Evolutionary conservation across 2,329 filamentous ascomycete species (phyloP), one percentile per base, ranked within the genome.

Genomic region (Mycosphaerella arachidis): DNA sequence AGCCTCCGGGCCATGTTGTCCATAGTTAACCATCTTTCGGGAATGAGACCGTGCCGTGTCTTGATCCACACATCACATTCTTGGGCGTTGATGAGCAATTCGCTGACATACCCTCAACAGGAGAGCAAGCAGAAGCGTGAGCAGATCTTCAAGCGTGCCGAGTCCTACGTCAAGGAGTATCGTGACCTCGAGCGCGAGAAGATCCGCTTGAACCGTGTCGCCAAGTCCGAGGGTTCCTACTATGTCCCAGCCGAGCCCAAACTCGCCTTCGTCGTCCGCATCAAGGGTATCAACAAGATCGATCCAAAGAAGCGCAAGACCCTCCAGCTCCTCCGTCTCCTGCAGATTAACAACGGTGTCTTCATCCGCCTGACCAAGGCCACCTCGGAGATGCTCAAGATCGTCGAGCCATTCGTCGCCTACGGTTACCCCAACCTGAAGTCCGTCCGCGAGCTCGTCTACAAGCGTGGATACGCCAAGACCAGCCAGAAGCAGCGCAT

Each of bases 261-360:
- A 84, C 85, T 99, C 76, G 92, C 93, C 83, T 99, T 99, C 80
- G 87, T 99, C 74, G 83, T 97, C 81, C 93, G 94, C 80, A 99
- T 99, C 86, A 99, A 99, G 91, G 94, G 93, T 96, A 97, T 99
- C 92, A 97, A 97, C 91, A 99, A 99, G 90, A 97, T 99, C 75
- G 88, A 95, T 78, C 94, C 94, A 74, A 97, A 99, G 90, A 95
- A 95, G 81, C 92, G 94, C 86, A 99, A 99, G 89, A 97, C 96
- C 77, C 88, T 99, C 74, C 94, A 99, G 84, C 91, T 99, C 65
- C 92, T 99, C 79, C 93, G 94, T 85, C 91, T 99, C 70, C 89
- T 99, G 75, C 94, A 99, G 86, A 99, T 99, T 90, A 99, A 99
- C 91, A 97, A 96, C 81, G 94, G 93, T 81, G 91, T 97, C 81